Conservation (phyloP, 2,329 filamentous ascomycete species). For the Ceratocystis huliohia region DNA sequence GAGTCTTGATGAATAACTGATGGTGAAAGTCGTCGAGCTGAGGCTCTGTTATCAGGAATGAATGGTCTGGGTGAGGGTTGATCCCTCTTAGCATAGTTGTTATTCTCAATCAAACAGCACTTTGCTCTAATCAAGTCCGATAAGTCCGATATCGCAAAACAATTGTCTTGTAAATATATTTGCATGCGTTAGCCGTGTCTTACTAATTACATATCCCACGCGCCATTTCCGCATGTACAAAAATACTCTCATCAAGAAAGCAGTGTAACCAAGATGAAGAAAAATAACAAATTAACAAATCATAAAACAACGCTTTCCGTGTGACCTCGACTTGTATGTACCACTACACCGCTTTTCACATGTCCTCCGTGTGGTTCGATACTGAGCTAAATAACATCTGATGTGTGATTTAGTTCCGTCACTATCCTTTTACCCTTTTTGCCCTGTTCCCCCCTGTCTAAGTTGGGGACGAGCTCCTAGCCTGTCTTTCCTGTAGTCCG, state of each 20-base stretch:
- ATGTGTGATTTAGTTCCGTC: background rate
- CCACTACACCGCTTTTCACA: background rate
- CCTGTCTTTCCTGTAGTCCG: background rate
- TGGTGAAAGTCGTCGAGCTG: background rate
- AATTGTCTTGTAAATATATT: slow-evolving; percentile 1
- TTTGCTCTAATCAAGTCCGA: background rate
- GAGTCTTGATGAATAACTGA: background rate
- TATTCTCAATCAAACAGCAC: background rate
- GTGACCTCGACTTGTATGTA: background rate
- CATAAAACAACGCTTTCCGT: background rate
- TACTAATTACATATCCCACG: background rate
- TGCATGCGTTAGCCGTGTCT: background rate
- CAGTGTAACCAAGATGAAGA: background rate
- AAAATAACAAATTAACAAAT: background rate
- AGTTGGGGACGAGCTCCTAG: background rate
- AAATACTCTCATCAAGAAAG: background rate
- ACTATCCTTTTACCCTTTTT: background rate
- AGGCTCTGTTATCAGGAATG: background rate
- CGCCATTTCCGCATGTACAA: background rate
- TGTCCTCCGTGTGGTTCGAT: background rate
- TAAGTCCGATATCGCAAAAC: background rate
- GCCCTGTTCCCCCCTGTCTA: background rate
- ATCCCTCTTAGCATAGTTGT: background rate
- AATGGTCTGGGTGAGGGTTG: background rate
- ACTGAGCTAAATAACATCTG: background rate